phyloP scores from a whole-genome alignment of 805 yeast species.

The Hanseniaspora meyeri region DNA sequence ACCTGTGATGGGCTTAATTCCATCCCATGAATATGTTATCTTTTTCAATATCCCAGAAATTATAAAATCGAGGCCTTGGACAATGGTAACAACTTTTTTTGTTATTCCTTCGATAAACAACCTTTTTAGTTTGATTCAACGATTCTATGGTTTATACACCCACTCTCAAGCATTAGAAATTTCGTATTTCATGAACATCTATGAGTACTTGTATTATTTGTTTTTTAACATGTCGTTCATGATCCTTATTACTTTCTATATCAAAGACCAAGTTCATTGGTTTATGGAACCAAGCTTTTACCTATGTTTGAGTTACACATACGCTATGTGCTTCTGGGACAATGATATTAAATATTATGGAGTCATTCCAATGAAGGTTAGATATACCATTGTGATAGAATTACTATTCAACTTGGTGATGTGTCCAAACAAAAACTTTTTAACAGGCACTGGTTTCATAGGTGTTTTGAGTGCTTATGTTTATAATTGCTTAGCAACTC shows the following conservation, averaged over 20 bases:
- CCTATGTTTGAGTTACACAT: slow-evolving; percentile 38
- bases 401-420: slow-evolving; percentile 32
- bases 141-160: slow-evolving; percentile 4
- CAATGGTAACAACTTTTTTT: slow-evolving; percentile 7
- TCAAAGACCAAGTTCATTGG: slow-evolving; percentile 1
- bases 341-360: slow-evolving; percentile 41
- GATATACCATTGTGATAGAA: slow-evolving; percentile 36
- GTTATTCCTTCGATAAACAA: neutral
- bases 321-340: slow-evolving; percentile 48
- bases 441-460: slow-evolving; percentile 32
- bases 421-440: slow-evolving; percentile 33
- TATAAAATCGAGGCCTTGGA: neutral
- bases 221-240: slow-evolving; percentile 7
- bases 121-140: neutral
- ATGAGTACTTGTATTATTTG: slow-evolving; percentile 4
- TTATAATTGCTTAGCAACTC: slow-evolving; percentile 51
- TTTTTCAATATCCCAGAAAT: neutral
- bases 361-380: slow-evolving; percentile 44
- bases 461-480: slow-evolving; percentile 49
- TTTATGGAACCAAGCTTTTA: slow-evolving; percentile 8
- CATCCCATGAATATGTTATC: neutral
- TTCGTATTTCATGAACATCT: neutral
- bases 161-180: slow-evolving; percentile 10
- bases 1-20: neutral
- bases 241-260: neutral